These are phyloP conservation scores for Colletotrichum godetiae DNA, from an alignment of 2,329 filamentous ascomycete species.

Conservation along the genomic window DNA sequence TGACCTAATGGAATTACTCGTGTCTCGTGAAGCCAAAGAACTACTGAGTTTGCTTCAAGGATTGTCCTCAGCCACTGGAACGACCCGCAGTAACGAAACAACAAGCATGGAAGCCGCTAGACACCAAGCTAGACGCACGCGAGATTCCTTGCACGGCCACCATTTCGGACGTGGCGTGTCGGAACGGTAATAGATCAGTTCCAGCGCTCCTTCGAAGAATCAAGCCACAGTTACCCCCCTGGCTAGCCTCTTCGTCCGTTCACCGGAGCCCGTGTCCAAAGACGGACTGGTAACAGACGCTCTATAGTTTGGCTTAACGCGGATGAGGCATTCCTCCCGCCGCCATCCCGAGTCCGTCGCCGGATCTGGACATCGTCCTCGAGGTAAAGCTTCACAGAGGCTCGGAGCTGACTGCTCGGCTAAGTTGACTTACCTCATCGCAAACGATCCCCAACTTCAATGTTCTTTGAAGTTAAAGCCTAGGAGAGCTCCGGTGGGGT, in stretches of 20 bases:
- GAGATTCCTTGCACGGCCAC: not conserved
- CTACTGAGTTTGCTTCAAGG: not conserved
- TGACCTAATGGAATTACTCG: not conserved
- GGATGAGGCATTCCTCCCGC: constrained; percentile 22
- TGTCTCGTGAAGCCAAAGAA: not conserved
- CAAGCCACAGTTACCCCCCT: not conserved
- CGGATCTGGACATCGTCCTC: not conserved
- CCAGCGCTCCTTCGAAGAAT: not conserved
- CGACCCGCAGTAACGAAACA: not conserved
- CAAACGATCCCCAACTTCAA: not conserved
- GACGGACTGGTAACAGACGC: constrained; percentile 7
- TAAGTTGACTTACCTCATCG: not conserved
- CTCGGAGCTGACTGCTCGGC: not conserved
- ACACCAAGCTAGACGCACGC: not conserved
- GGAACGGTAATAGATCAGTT: not conserved
- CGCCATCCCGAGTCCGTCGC: constrained; percentile 1
- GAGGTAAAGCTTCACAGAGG: not conserved
- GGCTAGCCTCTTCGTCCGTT: constrained; percentile 12
- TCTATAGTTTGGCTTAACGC: not conserved
- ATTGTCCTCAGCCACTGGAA: not conserved
- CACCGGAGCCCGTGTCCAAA: constrained; percentile 2
- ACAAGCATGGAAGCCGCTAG: not conserved
- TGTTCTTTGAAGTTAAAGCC: too few species aligned
- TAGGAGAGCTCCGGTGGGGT: not conserved
- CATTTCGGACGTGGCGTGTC: not conserved